Percentiles rank a stretch among this genome's conserved stretches.
phyloP scores from a whole-genome alignment of 164 flowering plant species.

The Kalanchoe fedtschenkoi region DNA sequence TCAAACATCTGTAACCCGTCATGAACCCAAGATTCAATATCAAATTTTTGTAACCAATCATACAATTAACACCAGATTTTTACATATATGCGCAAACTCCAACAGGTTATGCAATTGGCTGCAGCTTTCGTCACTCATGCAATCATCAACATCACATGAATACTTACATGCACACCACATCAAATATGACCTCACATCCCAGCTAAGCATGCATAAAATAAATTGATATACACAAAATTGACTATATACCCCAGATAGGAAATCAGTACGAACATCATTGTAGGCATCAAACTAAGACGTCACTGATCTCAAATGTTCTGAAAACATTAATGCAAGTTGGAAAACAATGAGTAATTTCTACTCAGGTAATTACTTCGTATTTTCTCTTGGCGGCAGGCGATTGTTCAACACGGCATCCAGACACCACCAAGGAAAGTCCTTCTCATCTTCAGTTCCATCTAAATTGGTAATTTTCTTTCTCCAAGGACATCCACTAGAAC shows the following conservation, averaged over 20 bases:
- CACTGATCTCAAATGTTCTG: neutral
- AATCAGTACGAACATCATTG: neutral
- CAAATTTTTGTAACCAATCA: neutral
- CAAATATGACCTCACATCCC: no score
- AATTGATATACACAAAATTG: no score
- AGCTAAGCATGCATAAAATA: no score
- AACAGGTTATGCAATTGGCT: no score
- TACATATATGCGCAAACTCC: neutral
- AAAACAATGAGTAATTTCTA: neutral
- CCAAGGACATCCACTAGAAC: conserved; percentile 96
- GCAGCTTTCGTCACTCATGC: neutral
- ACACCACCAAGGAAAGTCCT: conserved; percentile 95
- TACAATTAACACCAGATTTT: neutral
- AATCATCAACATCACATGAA: neutral
- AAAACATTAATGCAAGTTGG: neutral
- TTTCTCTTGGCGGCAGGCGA: conserved; percentile 86
- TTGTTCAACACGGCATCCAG: conserved; percentile 81
- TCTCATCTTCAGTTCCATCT: conserved; percentile 96
- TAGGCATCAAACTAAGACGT: neutral
- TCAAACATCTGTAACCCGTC: neutral
- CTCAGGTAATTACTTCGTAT: conserved; percentile 53
- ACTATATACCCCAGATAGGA: neutral
- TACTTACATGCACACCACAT: no score
- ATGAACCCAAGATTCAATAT: no score
- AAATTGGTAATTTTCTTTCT: conserved; percentile 83